Evolutionary conservation across 768 basidiomycete species (phyloP).

Genomic region (Leccinum boreale): DNA sequence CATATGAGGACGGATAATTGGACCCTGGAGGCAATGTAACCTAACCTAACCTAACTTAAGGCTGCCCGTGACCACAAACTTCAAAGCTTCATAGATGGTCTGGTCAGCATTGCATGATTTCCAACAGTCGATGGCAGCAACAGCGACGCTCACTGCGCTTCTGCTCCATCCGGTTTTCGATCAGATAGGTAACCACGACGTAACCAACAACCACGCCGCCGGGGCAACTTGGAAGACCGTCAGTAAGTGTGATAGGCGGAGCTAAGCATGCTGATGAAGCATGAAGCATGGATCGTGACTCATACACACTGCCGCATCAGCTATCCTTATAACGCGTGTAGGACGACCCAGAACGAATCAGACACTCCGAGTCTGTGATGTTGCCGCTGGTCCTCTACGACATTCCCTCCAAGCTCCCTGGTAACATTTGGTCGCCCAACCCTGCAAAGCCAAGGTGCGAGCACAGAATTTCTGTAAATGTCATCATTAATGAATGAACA

Average conservation of each 20-base stretch:
- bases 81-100: too few species aligned
- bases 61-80: too few species aligned
- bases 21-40: too few species aligned
- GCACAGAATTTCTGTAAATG: background rate
- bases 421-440: constrained; percentile 36
- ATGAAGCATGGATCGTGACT: background rate
- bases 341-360: background rate
- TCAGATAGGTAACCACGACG: background rate
- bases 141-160: too few species aligned
- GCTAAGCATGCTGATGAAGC: constrained; percentile 5
- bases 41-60: too few species aligned
- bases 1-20: background rate
- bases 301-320: background rate
- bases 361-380: constrained; percentile 10
- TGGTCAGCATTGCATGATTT: too few species aligned
- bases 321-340: constrained; percentile 1
- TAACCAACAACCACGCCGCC: background rate
- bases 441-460: constrained; percentile 36
- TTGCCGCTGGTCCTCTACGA: constrained; percentile 36
- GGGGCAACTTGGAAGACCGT: background rate
- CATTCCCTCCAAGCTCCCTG: constrained; percentile 30
- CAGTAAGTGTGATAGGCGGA: background rate
- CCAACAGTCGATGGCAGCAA: too few species aligned
- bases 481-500: background rate
- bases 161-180: background rate